Evolutionary conservation across 208 protist genomes (phyloP), one percentile per base, ranked within the genome.

Genomic region (Acanthamoeba culbertsoni): DNA sequence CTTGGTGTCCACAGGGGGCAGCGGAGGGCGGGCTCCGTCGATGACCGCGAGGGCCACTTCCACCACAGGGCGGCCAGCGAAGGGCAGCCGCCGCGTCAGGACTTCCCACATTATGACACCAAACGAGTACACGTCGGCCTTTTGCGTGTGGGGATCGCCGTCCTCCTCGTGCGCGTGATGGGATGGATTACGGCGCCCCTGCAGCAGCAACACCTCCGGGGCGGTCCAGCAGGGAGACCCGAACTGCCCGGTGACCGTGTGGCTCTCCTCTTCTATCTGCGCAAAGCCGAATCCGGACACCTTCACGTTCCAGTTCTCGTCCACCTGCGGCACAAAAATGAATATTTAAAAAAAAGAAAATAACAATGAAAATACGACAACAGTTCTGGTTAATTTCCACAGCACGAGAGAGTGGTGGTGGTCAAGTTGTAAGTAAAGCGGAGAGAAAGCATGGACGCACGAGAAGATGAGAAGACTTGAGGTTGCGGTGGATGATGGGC

Each of bases 161-260:
- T 93, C 94, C n/a, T 89, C 82, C 1, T 77, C 90, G 40, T 96
- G 92, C 53, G 82, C 35, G 37, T 94, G 40, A 37, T 55, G 23
- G 18, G 23, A 7, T 26, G 23, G 35, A 20, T 28, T 0, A 28
- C 35, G 68, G 7, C 40, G 40, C 23, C 42, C 42, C 42, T 79
- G 68, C 23, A 3, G 62, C 45, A 79, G 23, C 16, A 96, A n/a
- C 14, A 96, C 55, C 68, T 96, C 95, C 8, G 95, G 95, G 12
- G 94, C 84, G 0, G 92, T 94, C 95, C 95, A 96, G 59, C 62
- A 59, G 28, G 95, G 95, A 48, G 95, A 95, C 14, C 95, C 94
- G 88, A 92, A 95, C 16, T 79, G 90, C 26, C 68, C 68, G 31
- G 94, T 96, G 92, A 96, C 89, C 23, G 94, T 94, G 14, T 55